Base-by-base conservation (phyloP, 2,329 filamentous ascomycete genomes). In the Stromatinia cepivora region DNA sequence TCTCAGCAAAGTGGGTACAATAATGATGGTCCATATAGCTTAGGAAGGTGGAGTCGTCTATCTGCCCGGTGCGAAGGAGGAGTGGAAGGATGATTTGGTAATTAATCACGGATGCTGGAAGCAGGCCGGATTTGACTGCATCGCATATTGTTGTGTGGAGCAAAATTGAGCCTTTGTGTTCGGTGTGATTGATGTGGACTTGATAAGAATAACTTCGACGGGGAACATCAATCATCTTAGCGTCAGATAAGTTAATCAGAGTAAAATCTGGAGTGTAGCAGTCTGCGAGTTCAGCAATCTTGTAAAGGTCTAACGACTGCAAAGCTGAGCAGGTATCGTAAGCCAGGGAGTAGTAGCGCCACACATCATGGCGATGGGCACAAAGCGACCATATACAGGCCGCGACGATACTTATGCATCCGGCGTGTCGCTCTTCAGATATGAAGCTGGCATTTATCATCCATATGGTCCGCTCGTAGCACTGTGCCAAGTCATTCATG, bases 71-170 rank as follows among this genome's bases (percentile, higher is more conserved):
- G 4, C 57, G 57, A 17, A 59, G 57, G n/a, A 59, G 57, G n/a
- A 59, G 36, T 45, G 57, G 57, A 25, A 59, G 22, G 36, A 59
- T 9, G 5, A 59, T 59, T 13, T 59, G 36, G n/a, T 45, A 59
- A 20, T 59, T 22, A 0, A 59, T 15, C 13, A 45, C 4, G 2
- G 13, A 11, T 59, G 57, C 34, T 28, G 57, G 57, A 9, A 59
- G 11, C 10, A 45, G 8, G 15, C 36, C 13, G n/a, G 36, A 28
- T 59, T 59, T 7, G 22, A 59, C n/a, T 11, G 57, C 36, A 4
- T 59, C n/a, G 10, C 36, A 59, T 11, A 59, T 22, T 20, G 15
- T 20, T 59, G n/a, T 59, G 25, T 59, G 57, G 57, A 59, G 34
- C 57, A 59, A 25, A 13, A 28, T 25, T 20, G 57, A 45, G 15